Evolutionary conservation across 2,329 filamentous ascomycete species (phyloP).

Genomic region (Colletotrichum salicis): DNA sequence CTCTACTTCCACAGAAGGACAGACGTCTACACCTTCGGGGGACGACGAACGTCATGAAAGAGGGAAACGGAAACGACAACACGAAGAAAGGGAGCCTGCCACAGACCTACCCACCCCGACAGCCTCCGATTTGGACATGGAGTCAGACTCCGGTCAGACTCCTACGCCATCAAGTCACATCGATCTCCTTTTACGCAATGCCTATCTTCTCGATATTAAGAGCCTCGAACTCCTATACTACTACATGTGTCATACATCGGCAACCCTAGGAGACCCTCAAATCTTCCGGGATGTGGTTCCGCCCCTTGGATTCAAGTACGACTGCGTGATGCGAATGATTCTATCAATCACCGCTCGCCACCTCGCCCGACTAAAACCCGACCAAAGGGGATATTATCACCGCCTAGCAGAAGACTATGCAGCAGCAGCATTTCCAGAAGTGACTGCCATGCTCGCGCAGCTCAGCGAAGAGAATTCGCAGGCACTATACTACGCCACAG

Average conservation of each 20-base stretch:
- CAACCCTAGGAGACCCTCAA: conserved; percentile 32
- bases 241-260: conserved; percentile 37
- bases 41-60: not conserved
- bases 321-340: conserved; percentile 39
- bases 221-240: conserved; percentile 40
- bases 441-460: conserved; percentile 33
- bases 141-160: not conserved
- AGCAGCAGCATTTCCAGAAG: conserved; percentile 32
- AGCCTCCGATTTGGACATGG: not conserved
- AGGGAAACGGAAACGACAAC: not conserved
- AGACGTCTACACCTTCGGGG: not conserved
- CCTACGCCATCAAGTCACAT: too few species aligned
- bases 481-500: conserved; percentile 38
- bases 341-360: conserved; percentile 38
- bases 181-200: not conserved
- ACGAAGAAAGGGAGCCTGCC: not conserved
- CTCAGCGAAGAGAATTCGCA: conserved; percentile 34
- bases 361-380: conserved; percentile 19
- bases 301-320: conserved; percentile 38
- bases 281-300: conserved; percentile 37
- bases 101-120: not conserved
- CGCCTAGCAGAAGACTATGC: conserved; percentile 36
- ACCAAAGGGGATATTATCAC: conserved; percentile 8
- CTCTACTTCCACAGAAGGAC: not conserved
- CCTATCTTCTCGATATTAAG: conserved; percentile 31